Percentiles rank a stretch among this genome's conserved stretches.
phyloP scores from a whole-genome alignment of 2,329 filamentous ascomycete species.

The Didymella exigua region DNA sequence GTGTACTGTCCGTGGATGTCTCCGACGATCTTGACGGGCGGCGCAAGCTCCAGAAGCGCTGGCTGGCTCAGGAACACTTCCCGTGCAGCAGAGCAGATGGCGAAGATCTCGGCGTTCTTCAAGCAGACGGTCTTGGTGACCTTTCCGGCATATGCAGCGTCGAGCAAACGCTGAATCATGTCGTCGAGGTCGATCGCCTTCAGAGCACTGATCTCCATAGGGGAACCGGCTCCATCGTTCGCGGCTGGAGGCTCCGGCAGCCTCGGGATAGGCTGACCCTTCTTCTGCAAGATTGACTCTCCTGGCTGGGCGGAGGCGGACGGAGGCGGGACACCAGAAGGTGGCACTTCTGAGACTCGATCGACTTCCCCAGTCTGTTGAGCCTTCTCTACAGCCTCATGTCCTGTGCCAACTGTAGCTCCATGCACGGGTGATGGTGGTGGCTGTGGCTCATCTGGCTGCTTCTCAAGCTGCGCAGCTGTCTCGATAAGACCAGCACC shows the following conservation, averaged over 20 bases:
- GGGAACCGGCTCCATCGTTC: conserved; percentile 59
- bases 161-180: conserved; percentile 91
- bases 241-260: conserved; percentile 56
- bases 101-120: conserved; percentile 96
- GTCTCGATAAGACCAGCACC: conserved; percentile 38
- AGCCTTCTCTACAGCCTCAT: conserved; percentile 79
- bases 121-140: conserved; percentile 97
- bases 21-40: conserved; percentile 96
- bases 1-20: conserved; percentile 98
- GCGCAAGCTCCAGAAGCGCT: conserved; percentile 86
- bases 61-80: conserved; percentile 92
- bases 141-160: conserved; percentile 94
- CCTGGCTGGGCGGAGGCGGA: conserved; percentile 71
- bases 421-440: conserved; percentile 90
- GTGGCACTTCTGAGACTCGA: conserved; percentile 88
- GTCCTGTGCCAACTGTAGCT: conserved; percentile 71
- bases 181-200: conserved; percentile 95
- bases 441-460: conserved; percentile 48
- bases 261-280: conserved; percentile 71
- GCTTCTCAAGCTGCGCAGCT: conserved; percentile 42
- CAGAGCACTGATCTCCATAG: conserved; percentile 85
- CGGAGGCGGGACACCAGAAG: conserved; percentile 64
- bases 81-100: conserved; percentile 86
- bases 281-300: conserved; percentile 87
- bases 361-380: conserved; percentile 91